Conservation (phyloP, 257 asterid genomes). For the Cinchona pubescens region DNA sequence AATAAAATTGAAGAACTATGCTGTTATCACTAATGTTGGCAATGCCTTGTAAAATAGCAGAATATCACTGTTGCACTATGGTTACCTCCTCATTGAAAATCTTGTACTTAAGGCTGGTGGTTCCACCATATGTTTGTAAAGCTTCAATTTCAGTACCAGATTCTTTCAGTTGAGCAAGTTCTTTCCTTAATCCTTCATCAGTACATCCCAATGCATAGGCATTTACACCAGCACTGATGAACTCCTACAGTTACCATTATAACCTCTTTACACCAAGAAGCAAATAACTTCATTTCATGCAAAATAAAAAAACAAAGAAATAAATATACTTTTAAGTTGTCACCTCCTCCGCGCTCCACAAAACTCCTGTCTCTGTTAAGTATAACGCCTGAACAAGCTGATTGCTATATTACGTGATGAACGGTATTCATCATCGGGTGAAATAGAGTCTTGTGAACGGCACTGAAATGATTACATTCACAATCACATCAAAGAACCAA, state of each 20-base stretch:
- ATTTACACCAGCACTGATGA: conserved; percentile 88
- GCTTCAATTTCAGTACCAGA: conserved; percentile 77
- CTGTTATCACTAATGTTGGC: not conserved
- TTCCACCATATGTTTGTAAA: conserved; percentile 64
- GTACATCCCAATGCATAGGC: conserved; percentile 95
- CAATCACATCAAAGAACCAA: conserved; percentile 3
- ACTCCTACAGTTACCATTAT: conserved; percentile 56
- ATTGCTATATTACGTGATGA: conserved; percentile 91
- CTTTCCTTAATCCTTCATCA: conserved; percentile 70
- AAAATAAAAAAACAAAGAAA: conserved; percentile 19
- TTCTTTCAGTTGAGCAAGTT: conserved; percentile 73
- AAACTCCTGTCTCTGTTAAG: too few species aligned
- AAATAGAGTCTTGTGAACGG: conserved; percentile 59
- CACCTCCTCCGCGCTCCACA: conserved; percentile 97
- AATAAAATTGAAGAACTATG: not conserved
- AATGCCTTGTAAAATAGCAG: not conserved
- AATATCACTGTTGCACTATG: not conserved
- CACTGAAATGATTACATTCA: conserved; percentile 40
- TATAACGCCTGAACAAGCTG: conserved; percentile 86
- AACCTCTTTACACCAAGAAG: conserved; percentile 14
- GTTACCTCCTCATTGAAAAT: conserved; percentile 66
- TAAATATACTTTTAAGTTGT: conserved; percentile 77
- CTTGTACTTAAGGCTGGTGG: conserved; percentile 62
- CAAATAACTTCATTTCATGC: conserved; percentile 4
- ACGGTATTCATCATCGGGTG: conserved; percentile 81